These are phyloP conservation scores for Macrocystidia cucumis DNA, from an alignment of 1,284 basidiomycete species.

Conservation along the genomic window DNA sequence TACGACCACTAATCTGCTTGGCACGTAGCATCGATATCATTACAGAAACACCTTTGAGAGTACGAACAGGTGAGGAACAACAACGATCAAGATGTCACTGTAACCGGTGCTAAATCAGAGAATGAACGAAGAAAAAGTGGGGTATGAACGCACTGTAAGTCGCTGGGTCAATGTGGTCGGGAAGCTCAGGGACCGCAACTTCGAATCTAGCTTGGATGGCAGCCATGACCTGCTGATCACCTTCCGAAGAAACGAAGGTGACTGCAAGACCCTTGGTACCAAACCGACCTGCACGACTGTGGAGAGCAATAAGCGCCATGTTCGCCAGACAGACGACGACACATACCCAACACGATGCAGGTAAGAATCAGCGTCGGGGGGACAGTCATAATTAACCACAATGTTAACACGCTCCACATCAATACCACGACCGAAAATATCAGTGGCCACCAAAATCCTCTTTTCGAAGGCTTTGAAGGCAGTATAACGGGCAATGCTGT, in stretches of 20 bases:
- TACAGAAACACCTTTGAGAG: too few relatives aligned
- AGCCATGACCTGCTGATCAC: constrained; percentile 90
- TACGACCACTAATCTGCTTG: too few relatives aligned
- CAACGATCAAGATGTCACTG: constrained; percentile 32
- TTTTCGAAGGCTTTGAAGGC: constrained; percentile 99
- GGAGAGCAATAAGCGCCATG: constrained; percentile 6
- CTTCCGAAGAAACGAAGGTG: constrained; percentile 90
- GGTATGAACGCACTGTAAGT: constrained; percentile 67
- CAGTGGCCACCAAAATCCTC: constrained; percentile 95
- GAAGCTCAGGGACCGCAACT: constrained; percentile 87
- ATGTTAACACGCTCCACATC: constrained; percentile 98
- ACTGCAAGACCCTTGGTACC: constrained; percentile 99
- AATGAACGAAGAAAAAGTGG: neutral
- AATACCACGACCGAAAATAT: constrained; percentile 96
- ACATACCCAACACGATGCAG: constrained; percentile 93
- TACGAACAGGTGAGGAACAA: too few relatives aligned
- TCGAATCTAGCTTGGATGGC: constrained; percentile 90
- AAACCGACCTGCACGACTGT: constrained; percentile 94
- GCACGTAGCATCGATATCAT: too few relatives aligned
- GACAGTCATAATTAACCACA: constrained; percentile 94
- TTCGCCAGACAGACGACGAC: constrained; percentile 1
- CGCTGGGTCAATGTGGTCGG: constrained; percentile 87
- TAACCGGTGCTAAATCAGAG: constrained; percentile 17
- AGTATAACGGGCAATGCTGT: constrained; percentile 91
- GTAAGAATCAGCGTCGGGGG: constrained; percentile 96